A percentile compares a stretch with the other conserved stretches of the same genome.
phyloP scores from a whole-genome alignment of 1,284 basidiomycete species.

The Fomitopsis palustris region DNA sequence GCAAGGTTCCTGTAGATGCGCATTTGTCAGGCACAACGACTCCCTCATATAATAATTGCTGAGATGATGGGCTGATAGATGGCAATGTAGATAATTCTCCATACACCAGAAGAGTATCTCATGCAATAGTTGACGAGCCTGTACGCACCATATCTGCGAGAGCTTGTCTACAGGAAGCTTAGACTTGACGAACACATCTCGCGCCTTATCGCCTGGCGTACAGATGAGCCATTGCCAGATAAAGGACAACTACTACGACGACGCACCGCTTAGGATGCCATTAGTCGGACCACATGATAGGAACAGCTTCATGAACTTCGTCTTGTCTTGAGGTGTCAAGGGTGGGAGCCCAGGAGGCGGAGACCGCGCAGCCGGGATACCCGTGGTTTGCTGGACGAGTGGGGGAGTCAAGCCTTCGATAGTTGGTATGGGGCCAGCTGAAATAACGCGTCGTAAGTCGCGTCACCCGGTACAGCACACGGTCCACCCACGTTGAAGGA shows the following conservation, averaged over 20 bases:
- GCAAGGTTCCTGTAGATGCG: constrained; percentile 73
- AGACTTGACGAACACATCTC: constrained; percentile 92
- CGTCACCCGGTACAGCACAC: constrained; percentile 9
- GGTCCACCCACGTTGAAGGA: constrained; percentile 61
- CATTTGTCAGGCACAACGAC: not conserved
- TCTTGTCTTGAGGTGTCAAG: constrained; percentile 74
- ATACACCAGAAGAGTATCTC: no score
- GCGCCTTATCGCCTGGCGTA: constrained; percentile 77
- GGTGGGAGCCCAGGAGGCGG: constrained; percentile 60
- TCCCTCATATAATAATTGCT: not conserved
- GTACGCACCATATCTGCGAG: constrained; percentile 85
- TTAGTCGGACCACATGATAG: constrained; percentile 67
- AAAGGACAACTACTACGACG: not conserved
- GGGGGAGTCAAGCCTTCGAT: constrained; percentile 70
- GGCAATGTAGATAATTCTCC: no score
- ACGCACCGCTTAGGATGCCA: constrained; percentile 71
- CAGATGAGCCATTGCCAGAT: constrained; percentile 5
- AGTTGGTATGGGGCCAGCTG: constrained; percentile 80
- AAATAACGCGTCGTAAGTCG: constrained; percentile 10
- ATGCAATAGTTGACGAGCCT: no score
- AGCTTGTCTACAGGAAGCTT: constrained; percentile 88
- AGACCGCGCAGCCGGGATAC: constrained; percentile 56
- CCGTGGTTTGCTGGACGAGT: constrained; percentile 45
- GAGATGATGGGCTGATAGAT: not conserved
- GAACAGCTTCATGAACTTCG: constrained; percentile 83